Evolutionary conservation across 345 rosid species (phyloP), one percentile per base, ranked within the genome.

Genomic region (Eucalyptus curtisii): DNA sequence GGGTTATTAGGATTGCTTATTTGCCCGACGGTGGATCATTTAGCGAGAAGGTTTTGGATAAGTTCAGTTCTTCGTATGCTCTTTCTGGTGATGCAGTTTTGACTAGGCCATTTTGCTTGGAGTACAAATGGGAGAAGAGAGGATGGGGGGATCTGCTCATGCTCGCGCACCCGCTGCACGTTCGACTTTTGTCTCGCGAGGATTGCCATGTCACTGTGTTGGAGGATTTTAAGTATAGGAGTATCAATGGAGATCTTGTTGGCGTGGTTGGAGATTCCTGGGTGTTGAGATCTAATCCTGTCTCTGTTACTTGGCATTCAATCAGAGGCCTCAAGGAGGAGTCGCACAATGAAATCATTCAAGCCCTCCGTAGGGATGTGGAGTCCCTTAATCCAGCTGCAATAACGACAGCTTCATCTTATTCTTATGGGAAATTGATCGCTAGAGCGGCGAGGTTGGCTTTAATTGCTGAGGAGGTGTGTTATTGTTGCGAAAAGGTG

Each of bases 141-240:
- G 99, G 99, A 40, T 95, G 95, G 92, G 99, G 98, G 87, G 94
- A 97, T 94, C 95, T 98, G 93, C 93, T 98, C 30, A 93, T 98
- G 93, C 94, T 98, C 19, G 98, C 98, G 5, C 99, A 98, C 88
- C 98, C 99, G 79, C 94, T 97, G 37, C 99, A 98, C 91, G 88
- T 94, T 40, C 92, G 92, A 89, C 93, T 98, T 89, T 90, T 98
- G 59, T 89, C 93, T 14, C 79, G 5, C 15, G 86, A 92, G 33
- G 92, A 93, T 53, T 57, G 89, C 33, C 87, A 92, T 71, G 52
- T 94, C 37, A 91, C 90, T 30, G 94, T 98, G 87, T 86, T 98
- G 37, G 95, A 96, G 30, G 92, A 89, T 84, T 92, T 98, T 90
- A 91, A 87, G 90, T 98, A 94, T 86, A 93, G 55, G 13, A 95